phyloP scores from a whole-genome alignment of 306 rosid species.

The Rubus idaeus region DNA sequence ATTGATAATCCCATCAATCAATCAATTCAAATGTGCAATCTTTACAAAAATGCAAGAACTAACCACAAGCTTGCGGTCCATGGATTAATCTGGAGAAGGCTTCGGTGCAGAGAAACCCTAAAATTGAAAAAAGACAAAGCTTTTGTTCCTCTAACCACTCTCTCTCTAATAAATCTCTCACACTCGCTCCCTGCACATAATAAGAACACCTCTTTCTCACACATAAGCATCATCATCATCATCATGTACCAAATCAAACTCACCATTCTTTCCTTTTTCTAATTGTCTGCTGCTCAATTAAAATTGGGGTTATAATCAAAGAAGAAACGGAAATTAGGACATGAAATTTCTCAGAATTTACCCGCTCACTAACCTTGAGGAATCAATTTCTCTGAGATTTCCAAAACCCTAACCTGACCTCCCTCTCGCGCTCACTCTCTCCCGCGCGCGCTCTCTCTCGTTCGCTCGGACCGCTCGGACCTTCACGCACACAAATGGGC shows the following conservation, averaged over 20 bases:
- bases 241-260: constrained; percentile 51
- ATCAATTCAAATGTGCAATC: background rate
- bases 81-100: constrained; percentile 19
- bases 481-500: background rate
- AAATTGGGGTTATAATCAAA: constrained; percentile 31
- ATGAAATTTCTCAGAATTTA: constrained; percentile 28
- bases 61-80: constrained; percentile 98
- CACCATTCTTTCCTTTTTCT: constrained; percentile 29
- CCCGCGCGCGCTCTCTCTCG: constrained; percentile 1
- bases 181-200: constrained; percentile 93
- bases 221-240: constrained; percentile 43
- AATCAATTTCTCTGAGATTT: constrained; percentile 23
- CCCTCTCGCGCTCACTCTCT: background rate
- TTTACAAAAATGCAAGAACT: constrained; percentile 23
- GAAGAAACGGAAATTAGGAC: constrained; percentile 20
- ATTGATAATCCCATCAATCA: background rate
- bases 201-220: constrained; percentile 91
- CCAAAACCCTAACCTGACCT: constrained; percentile 42
- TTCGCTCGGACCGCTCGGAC: background rate
- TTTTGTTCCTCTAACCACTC: constrained; percentile 61
- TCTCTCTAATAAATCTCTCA: constrained; percentile 80
- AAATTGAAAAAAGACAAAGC: constrained; percentile 28
- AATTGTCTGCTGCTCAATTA: constrained; percentile 15
- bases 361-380: constrained; percentile 80
- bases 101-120: constrained; percentile 40